Evolutionary conservation across 1,139 yeast genomes (phyloP), one percentile per base, ranked within the genome.

Genomic region (Zygoascus sp.): DNA sequence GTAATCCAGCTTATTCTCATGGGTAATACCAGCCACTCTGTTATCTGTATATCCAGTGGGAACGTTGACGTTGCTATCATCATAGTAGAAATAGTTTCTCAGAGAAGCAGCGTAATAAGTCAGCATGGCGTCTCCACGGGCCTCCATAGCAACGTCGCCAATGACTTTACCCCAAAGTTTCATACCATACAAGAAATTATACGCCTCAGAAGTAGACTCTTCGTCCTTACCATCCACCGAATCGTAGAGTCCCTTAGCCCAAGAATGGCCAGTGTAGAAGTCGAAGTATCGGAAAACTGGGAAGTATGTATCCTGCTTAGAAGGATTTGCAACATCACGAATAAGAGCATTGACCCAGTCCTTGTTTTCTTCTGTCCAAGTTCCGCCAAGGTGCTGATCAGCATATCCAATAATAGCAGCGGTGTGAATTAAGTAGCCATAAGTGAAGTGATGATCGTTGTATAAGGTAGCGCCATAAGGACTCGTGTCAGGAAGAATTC

Each of bases 1-100:
- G 65, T 85, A 90, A 56, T 84, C 94, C 51, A 85, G 68, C 67
- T 89, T 88, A 64, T 88, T 87, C 61, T 87, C 96, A 63, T 78
- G 81, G 35, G 54, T 30, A 28, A 83, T 82, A 50, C 92, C 92
- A 42, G 81, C 67, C 23, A 81, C 87, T 13, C 25, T 27, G 34
- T 84, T 83, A 30, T 72, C 71, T 47, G 77, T 62, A 51, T 79
- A 71, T 46, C 67, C 60, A 77, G 76, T 19, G 35, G 28, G 28
- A 10, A 25, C 28, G 7, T 25, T 40, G 37, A 66, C 60, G 64
- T 83, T 83, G 60, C 74, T 78, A 50, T 68, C 67, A 39, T 67
- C 60, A 64, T 71, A 80, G 39, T 74, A 73, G 69, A 79, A 74
- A 67, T 83, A 83, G 48, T 62, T 62, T 61, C 78, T 79, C 74